Evolutionary conservation across 108 stramenopile genomes (phyloP).

Genomic region (Nitzschia palea): DNA sequence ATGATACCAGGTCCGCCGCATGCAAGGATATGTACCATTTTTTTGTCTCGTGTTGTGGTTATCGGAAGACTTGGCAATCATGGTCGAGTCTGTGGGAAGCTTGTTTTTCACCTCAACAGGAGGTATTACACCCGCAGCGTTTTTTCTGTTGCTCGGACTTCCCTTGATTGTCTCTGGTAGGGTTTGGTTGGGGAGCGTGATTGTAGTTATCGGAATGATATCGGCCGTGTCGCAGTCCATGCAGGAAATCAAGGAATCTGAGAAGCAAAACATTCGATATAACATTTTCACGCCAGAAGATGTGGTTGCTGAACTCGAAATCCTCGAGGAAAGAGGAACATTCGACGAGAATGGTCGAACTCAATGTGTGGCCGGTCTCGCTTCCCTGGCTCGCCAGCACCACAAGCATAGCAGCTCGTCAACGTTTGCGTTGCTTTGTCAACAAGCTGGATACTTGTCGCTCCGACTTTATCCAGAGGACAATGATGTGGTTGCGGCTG

Average conservation of each 20-base stretch:
- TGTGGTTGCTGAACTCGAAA: slow-evolving; percentile 30
- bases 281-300: slow-evolving; percentile 31
- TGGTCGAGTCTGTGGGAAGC: slow-evolving; percentile 2
- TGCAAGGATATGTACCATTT: too few species aligned
- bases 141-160: slow-evolving; percentile 13
- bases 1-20: too few species aligned
- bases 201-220: slow-evolving; percentile 10
- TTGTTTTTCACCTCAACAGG: slow-evolving; percentile 16
- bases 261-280: slow-evolving; percentile 35
- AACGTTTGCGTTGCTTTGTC: slow-evolving; percentile 29
- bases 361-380: slow-evolving; percentile 24
- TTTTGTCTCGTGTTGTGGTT: too few species aligned
- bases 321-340: not conserved
- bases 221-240: slow-evolving; percentile 14
- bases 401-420: slow-evolving; percentile 8
- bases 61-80: slow-evolving; percentile 8
- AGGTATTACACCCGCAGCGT: slow-evolving; percentile 14
- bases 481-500: slow-evolving; percentile 88
- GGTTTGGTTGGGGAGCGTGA: slow-evolving; percentile 10
- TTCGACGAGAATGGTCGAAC: not conserved
- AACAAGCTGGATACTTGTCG: slow-evolving; percentile 34
- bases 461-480: slow-evolving; percentile 36
- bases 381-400: slow-evolving; percentile 26
- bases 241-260: slow-evolving; percentile 16
- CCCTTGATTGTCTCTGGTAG: slow-evolving; percentile 31